Evolutionary conservation across 345 rosid genomes (phyloP).

Genomic region (Acer campestre): DNA sequence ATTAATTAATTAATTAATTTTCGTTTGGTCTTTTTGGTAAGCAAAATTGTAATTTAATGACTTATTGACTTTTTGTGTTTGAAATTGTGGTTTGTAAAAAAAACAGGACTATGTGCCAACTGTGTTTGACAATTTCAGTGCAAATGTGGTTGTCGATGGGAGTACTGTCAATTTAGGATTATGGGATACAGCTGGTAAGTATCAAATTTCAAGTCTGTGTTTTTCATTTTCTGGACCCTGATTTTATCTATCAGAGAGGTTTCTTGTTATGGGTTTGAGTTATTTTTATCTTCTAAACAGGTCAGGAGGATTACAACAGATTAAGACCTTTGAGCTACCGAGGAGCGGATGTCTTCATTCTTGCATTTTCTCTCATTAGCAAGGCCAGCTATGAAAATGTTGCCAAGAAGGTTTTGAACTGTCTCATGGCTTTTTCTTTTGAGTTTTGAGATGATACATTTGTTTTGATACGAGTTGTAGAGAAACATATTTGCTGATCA

Average conservation of each 20-base stretch:
- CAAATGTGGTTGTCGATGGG: constrained; percentile 96
- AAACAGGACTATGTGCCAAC: constrained; percentile 95
- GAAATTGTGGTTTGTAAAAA: constrained; percentile 20
- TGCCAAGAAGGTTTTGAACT: constrained; percentile 71
- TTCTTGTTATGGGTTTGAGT: constrained; percentile 15
- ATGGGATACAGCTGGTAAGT: constrained; percentile 97
- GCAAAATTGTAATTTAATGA: no score
- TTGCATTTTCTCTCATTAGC: constrained; percentile 96
- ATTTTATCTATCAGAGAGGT: neutral
- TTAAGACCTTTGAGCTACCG: constrained; percentile 85
- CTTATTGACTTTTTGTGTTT: neutral
- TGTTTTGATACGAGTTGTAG: constrained; percentile 9
- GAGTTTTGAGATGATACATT: constrained; percentile 2
- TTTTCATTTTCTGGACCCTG: neutral
- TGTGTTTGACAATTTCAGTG: constrained; percentile 97
- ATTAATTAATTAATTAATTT: no score
- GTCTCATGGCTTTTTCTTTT: neutral
- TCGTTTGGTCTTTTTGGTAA: neutral
- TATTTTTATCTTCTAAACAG: constrained; percentile 40
- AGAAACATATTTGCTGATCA: constrained; percentile 1
- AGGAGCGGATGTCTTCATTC: constrained; percentile 93
- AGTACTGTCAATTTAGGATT: constrained; percentile 87
- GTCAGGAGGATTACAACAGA: constrained; percentile 92
- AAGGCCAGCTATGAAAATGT: constrained; percentile 98
- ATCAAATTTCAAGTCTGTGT: neutral